phyloP scores from a whole-genome alignment of 2,329 filamentous ascomycete species.

The Volutella citrinella region DNA sequence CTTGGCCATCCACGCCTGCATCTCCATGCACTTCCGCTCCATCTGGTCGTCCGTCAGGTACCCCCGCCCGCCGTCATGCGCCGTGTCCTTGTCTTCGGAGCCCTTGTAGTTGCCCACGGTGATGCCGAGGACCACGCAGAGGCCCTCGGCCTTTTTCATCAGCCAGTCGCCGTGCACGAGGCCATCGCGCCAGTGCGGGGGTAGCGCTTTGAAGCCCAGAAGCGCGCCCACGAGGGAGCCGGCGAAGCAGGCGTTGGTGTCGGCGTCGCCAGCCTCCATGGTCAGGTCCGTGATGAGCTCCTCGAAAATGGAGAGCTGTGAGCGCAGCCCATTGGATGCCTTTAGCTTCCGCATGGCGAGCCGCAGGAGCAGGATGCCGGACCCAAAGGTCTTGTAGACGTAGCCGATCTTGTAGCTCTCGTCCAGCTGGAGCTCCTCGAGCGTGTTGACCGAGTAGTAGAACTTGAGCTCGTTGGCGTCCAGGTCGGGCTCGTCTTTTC shows the following conservation, averaged over 20 bases:
- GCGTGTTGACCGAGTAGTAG: slow-evolving; percentile 34
- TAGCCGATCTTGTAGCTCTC: slow-evolving; percentile 46
- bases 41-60: slow-evolving; percentile 36
- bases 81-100: slow-evolving; percentile 37
- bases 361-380: slow-evolving; percentile 43
- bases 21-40: slow-evolving; percentile 31
- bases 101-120: slow-evolving; percentile 31
- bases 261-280: slow-evolving; percentile 52
- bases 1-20: slow-evolving; percentile 30
- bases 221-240: slow-evolving; percentile 48
- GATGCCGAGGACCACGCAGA: slow-evolving; percentile 38
- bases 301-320: slow-evolving; percentile 38
- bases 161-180: slow-evolving; percentile 44
- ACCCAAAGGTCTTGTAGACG: slow-evolving; percentile 51
- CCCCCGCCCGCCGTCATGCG: slow-evolving; percentile 39
- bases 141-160: slow-evolving; percentile 38
- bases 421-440: slow-evolving; percentile 43
- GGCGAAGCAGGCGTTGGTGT: slow-evolving; percentile 52
- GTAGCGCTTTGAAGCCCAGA: slow-evolving; percentile 44
- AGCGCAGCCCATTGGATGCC: slow-evolving; percentile 12
- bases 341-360: slow-evolving; percentile 37
- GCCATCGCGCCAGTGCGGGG: slow-evolving; percentile 47
- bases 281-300: slow-evolving; percentile 45
- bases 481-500: slow-evolving; percentile 30
- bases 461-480: slow-evolving; percentile 39